Evolutionary conservation across 805 yeast species (phyloP).

Genomic region (Sugiyamaella smithiae): DNA sequence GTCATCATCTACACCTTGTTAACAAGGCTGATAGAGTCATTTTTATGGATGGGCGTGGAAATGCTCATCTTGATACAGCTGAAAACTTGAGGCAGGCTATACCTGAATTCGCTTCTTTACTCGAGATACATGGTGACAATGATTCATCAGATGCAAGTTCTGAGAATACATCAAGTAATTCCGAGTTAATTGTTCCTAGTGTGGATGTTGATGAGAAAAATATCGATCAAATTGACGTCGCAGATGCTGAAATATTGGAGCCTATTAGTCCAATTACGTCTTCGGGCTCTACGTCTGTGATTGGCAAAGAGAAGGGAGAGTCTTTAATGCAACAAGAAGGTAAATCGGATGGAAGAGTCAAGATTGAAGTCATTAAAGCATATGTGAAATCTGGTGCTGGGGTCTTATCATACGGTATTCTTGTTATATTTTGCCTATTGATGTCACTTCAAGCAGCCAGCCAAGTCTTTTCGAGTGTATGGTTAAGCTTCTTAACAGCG

Average conservation of each 20-base stretch:
- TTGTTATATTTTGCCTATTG: conserved; percentile 32
- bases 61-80: conserved; percentile 59
- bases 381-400: conserved; percentile 61
- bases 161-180: conserved; percentile 1
- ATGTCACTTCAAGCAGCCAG: conserved; percentile 46
- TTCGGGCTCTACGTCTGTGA: background rate
- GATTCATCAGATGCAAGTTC: conserved; percentile 1
- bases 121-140: conserved; percentile 42
- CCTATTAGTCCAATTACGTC: background rate
- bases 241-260: background rate
- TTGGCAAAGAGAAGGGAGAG: conserved; percentile 18
- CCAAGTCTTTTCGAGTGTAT: conserved; percentile 59
- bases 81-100: conserved; percentile 48
- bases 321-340: conserved; percentile 21
- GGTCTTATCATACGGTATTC: conserved; percentile 32
- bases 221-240: background rate
- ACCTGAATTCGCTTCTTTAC: conserved; percentile 48
- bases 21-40: conserved; percentile 62
- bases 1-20: conserved; percentile 68
- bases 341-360: conserved; percentile 20
- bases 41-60: conserved; percentile 60
- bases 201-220: background rate
- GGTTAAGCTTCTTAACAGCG: conserved; percentile 72
- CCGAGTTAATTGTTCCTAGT: background rate
- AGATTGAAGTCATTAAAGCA: conserved; percentile 43